These are phyloP conservation scores for Dalbergia oliveri DNA, from an alignment of 306 rosid species.

Conservation along the genomic window DNA sequence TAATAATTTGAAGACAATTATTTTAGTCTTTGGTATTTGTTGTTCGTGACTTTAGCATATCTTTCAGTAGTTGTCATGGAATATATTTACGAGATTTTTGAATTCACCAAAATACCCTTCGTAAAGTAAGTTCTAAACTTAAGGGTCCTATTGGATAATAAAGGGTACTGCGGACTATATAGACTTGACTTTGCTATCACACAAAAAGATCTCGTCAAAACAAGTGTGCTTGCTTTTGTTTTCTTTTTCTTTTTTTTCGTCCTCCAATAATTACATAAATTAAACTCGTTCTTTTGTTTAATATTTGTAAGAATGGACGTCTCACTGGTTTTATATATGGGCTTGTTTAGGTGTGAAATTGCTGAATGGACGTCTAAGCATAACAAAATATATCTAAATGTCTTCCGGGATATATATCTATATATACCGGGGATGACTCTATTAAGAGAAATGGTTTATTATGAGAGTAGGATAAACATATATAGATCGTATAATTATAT, in stretches of 20 bases:
- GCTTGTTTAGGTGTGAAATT: conserved; percentile 29
- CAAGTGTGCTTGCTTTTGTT: conserved; percentile 37
- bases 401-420: no score
- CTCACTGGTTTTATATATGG: conserved; percentile 4
- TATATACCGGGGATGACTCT: no score
- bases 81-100: not conserved
- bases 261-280: conserved; percentile 23
- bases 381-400: no score
- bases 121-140: not conserved
- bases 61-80: conserved; percentile 44
- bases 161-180: conserved; percentile 34
- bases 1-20: conserved; percentile 42
- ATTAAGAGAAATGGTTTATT: no score
- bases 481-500: no score
- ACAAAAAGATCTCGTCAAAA: conserved; percentile 40
- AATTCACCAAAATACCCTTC: conserved; percentile 38
- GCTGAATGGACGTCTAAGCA: no score
- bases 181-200: conserved; percentile 16
- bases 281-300: conserved; percentile 19
- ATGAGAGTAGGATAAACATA: no score
- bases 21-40: conserved; percentile 27
- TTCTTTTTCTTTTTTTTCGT: not conserved
- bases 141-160: not conserved
- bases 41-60: conserved; percentile 29
- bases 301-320: conserved; percentile 34